Conservation (phyloP, 2,329 filamentous ascomycete species). For the Penicillium brevicompactum region DNA sequence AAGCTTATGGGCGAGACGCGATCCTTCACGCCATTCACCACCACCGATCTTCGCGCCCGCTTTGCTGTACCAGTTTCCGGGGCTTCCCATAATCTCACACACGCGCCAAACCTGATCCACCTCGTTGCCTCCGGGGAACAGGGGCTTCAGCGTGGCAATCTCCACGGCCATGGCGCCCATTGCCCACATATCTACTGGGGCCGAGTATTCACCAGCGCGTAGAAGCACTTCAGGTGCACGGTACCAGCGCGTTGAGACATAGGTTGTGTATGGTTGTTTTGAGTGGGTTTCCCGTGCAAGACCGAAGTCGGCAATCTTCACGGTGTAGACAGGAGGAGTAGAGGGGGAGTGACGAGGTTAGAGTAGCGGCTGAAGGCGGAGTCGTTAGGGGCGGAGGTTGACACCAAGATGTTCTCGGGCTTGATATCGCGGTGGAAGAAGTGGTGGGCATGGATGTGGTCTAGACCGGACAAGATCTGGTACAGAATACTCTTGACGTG, state of each 20-base stretch:
- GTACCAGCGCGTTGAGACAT: constrained; percentile 97
- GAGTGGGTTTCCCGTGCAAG: constrained; percentile 97
- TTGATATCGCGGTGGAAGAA: constrained; percentile 99
- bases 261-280: constrained; percentile 94
- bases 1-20: constrained; percentile 87
- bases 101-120: constrained; percentile 99
- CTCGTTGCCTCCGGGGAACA: constrained; percentile 97
- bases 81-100: constrained; percentile 99
- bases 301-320: constrained; percentile 98
- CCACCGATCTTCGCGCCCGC: constrained; percentile 82
- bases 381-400: constrained; percentile 82
- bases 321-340: constrained; percentile 88
- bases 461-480: constrained; percentile 93
- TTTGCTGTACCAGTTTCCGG: constrained; percentile 97
- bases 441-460: constrained; percentile 94
- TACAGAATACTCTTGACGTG: constrained; percentile 98
- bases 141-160: constrained; percentile 90
- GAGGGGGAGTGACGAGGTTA: constrained; percentile 91
- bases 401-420: constrained; percentile 97
- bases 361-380: constrained; percentile 94
- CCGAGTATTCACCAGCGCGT: constrained; percentile 93
- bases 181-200: constrained; percentile 98
- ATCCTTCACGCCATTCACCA: constrained; percentile 96
- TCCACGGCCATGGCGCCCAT: constrained; percentile 98
- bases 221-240: constrained; percentile 90